A percentile compares a stretch with the other conserved stretches of the same genome.
Conservation (phyloP, 345 rosid species). For the Schrenkiella parvula region DNA sequence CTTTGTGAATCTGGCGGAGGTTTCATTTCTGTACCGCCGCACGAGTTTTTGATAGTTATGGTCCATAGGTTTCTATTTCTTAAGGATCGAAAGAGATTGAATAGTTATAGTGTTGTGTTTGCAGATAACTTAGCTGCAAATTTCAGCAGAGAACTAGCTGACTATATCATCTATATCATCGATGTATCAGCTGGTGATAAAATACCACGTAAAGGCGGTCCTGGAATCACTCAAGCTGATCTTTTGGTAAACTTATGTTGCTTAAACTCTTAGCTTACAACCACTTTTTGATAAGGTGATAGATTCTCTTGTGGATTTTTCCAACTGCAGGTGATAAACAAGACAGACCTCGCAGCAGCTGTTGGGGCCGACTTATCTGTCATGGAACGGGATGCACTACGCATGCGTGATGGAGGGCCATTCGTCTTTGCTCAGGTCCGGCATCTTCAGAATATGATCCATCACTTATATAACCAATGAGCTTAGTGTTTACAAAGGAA, state of each 20-base stretch:
- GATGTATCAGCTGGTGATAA: slow-evolving; percentile 96
- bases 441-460: background rate
- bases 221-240: slow-evolving; percentile 98
- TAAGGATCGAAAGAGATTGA: background rate
- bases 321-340: slow-evolving; percentile 70
- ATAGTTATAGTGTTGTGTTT: slow-evolving; percentile 1
- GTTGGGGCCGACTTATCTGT: slow-evolving; percentile 82
- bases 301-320: background rate
- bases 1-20: slow-evolving; percentile 99
- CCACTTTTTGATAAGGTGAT: background rate
- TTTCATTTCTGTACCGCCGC: background rate
- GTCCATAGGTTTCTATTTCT: background rate
- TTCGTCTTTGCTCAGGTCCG: slow-evolving; percentile 87
- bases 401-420: slow-evolving; percentile 98
- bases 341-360: slow-evolving; percentile 90
- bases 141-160: slow-evolving; percentile 95
- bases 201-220: slow-evolving; percentile 96
- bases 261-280: background rate
- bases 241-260: slow-evolving; percentile 42
- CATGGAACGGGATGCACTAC: slow-evolving; percentile 85
- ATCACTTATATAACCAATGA: background rate
- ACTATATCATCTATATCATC: slow-evolving; percentile 87
- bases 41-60: background rate
- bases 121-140: slow-evolving; percentile 96
- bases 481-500: background rate